Base-by-base conservation (phyloP, 768 basidiomycete species). In the Tylopilus vinaceipallidus region DNA sequence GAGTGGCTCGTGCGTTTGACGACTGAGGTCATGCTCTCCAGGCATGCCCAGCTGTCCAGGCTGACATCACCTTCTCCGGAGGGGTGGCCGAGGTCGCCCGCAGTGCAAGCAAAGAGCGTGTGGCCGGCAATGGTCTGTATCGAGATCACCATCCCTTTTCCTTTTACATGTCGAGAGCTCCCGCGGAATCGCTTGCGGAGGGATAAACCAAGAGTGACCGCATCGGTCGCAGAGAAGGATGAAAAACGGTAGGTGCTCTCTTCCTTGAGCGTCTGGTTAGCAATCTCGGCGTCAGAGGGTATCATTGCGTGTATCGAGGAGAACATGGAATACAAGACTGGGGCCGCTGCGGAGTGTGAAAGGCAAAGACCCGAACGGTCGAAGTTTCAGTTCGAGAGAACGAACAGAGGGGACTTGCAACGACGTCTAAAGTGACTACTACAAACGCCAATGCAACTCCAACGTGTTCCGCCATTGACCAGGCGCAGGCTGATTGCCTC, bases 151-250 rank as follows among this genome's bases (percentile, higher is more conserved):
- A 90, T 78, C 27, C 91, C 91, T 65, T 88, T 88, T 26, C 88
- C 88, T 62, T 84, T 87, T 17, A 73, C 70, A 63, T 90, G 86
- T 19, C 88, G 77, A 34, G 80, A 76, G 24, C 83, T 81, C 22
- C 79, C 78, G 49, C 89, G 81, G 57, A 92, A 92, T n/a, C 90
- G 79, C 67, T 92, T 92, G 54, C 90, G 80, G 42, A 92, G 68
- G 3, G 88, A 90, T 44, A 91, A 78, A 7, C 84, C 83, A 23
- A 92, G 75, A 16, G 88, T 91, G 45, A 92, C 81, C 13, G 90
- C 90, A 57, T 92, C 91, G 30, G 80, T 76, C 9, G 88, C 82
- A 26, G 80, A 79, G 69, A 92, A 92, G 20, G 85, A 77, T 0
- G 79, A 71, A 60, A 91, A 91, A 43, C 86, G 84, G 61, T 81